Percentiles rank a stretch among this genome's conserved stretches.
Evolutionary conservation across 441 rosid species (phyloP).

Genomic region (Erysimum cheiri): DNA sequence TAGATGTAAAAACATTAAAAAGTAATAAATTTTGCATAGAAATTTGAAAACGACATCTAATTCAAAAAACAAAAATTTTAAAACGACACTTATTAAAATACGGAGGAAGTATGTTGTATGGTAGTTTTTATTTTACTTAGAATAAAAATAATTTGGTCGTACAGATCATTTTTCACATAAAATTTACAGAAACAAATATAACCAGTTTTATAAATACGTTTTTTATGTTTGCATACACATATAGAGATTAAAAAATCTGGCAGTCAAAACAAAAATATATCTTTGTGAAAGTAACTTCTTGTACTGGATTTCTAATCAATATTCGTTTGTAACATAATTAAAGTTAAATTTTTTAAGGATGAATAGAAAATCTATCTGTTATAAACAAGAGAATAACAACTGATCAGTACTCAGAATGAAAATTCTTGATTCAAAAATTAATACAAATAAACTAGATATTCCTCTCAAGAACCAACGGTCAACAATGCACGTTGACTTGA

Average conservation of each 20-base stretch:
- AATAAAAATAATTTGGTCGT: not conserved
- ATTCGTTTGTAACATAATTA: not conserved
- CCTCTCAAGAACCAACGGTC: slow-evolving; percentile 46
- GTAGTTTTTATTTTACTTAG: not conserved
- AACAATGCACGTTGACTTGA: slow-evolving; percentile 40
- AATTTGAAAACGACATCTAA: too few species aligned
- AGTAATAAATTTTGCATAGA: too few species aligned
- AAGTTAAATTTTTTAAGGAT: not conserved
- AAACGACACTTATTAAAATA: too few species aligned
- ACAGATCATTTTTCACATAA: not conserved
- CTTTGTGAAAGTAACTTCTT: not conserved
- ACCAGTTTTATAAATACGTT: not conserved
- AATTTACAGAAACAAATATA: not conserved
- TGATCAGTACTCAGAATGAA: not conserved
- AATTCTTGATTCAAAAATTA: slow-evolving; percentile 13
- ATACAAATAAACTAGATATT: slow-evolving; percentile 39
- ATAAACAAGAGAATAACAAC: not conserved
- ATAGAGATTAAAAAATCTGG: not conserved
- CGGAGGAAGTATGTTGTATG: not conserved
- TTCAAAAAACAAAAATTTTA: too few species aligned
- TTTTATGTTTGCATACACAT: not conserved
- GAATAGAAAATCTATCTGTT: not conserved
- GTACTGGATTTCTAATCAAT: not conserved
- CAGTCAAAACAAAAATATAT: not conserved
- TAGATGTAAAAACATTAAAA: too few species aligned